These are phyloP conservation scores for Naganishia kalamii DNA, from an alignment of 768 basidiomycete species.

Conservation along the genomic window DNA sequence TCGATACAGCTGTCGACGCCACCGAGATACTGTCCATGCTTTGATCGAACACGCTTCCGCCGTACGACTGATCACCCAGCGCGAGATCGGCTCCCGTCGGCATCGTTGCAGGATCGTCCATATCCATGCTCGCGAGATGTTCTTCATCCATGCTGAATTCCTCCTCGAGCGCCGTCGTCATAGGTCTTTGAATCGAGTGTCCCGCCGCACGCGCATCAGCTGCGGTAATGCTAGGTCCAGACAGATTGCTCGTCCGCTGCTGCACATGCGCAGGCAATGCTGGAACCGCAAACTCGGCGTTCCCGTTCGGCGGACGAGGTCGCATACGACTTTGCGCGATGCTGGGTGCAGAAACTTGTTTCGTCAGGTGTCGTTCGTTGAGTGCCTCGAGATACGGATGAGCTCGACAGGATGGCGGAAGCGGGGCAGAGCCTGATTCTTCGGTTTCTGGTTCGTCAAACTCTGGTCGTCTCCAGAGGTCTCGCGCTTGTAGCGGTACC, in stretches of 20 bases:
- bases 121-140: neutral
- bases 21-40: conserved; percentile 5
- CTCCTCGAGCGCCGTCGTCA: conserved; percentile 5
- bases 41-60: conserved; percentile 7
- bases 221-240: neutral
- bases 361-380: neutral
- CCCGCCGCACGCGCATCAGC: neutral
- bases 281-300: conserved; percentile 1
- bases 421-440: neutral
- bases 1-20: neutral
- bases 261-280: neutral
- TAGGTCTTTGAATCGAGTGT: neutral
- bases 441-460: conserved; percentile 26
- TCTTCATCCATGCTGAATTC: conserved; percentile 11
- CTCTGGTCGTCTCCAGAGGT: conserved; percentile 42
- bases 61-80: neutral
- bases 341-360: conserved; percentile 3
- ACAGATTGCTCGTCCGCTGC: neutral
- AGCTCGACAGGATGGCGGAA: neutral
- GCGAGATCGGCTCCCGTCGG: conserved; percentile 7
- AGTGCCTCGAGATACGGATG: conserved; percentile 3
- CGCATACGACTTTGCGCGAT: conserved; percentile 14
- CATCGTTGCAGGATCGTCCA: conserved; percentile 12
- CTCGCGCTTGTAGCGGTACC: conserved; percentile 35
- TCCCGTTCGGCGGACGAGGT: neutral